Conservation (phyloP, 768 basidiomycete genomes). For the Mycena amicta region DNA sequence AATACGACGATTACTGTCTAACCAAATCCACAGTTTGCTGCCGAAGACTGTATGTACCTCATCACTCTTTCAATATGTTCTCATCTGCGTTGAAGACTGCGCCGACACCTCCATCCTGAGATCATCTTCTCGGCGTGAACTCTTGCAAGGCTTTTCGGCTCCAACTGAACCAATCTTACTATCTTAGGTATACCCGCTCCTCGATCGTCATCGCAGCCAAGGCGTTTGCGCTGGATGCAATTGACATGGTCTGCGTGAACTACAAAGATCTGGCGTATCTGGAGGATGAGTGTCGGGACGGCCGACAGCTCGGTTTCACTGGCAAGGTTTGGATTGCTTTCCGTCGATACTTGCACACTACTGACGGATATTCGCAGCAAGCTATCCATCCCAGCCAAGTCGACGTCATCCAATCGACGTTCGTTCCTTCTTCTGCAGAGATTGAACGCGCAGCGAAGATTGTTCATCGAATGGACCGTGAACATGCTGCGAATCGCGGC, state of each 20-base stretch:
- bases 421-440: slow-evolving; percentile 71
- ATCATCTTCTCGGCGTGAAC: slow-evolving; percentile 70
- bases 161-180: neutral
- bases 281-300: slow-evolving; percentile 77
- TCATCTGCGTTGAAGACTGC: slow-evolving; percentile 62
- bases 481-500: slow-evolving; percentile 42
- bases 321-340: slow-evolving; percentile 63
- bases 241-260: slow-evolving; percentile 94
- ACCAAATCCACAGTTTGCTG: slow-evolving; percentile 93
- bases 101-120: slow-evolving; percentile 85
- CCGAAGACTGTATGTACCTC: slow-evolving; percentile 79
- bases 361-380: slow-evolving; percentile 58
- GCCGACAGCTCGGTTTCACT: slow-evolving; percentile 81
- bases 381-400: slow-evolving; percentile 91
- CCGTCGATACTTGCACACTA: neutral
- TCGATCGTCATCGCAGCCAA: slow-evolving; percentile 81
- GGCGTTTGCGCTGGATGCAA: slow-evolving; percentile 80
- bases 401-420: slow-evolving; percentile 73
- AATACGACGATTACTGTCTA: no score
- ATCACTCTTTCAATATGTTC: slow-evolving; percentile 1
- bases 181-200: slow-evolving; percentile 67
- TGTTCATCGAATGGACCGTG: slow-evolving; percentile 50
- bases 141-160: slow-evolving; percentile 50
- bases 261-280: slow-evolving; percentile 75
- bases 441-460: slow-evolving; percentile 63